These are phyloP conservation scores for Hypoxylon sp. DNA, from an alignment of 2,329 filamentous ascomycete genomes.

Conservation along the genomic window DNA sequence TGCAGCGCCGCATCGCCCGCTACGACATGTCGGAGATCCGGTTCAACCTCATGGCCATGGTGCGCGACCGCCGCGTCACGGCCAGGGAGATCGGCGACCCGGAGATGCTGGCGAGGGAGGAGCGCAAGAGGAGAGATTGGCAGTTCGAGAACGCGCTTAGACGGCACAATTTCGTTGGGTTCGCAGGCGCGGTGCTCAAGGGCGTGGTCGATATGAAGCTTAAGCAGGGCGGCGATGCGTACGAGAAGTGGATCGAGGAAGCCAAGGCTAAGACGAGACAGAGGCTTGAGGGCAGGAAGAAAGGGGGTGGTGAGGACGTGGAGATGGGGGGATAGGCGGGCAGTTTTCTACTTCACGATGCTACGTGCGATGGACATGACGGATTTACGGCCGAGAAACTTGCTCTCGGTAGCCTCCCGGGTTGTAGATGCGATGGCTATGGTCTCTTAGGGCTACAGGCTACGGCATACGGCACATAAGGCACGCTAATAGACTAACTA, in stretches of 20 bases:
- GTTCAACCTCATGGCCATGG: constrained; percentile 96
- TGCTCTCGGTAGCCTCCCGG: background rate
- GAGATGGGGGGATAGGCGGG: constrained; percentile 58
- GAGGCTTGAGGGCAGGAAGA: constrained; percentile 57
- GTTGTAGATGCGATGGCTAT: constrained; percentile 6
- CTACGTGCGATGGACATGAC: background rate
- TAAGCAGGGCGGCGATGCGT: constrained; percentile 73
- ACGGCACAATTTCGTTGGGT: constrained; percentile 95
- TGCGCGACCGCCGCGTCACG: constrained; percentile 82
- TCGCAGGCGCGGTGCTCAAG: constrained; percentile 91
- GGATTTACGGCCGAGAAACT: background rate
- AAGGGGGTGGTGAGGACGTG: constrained; percentile 59
- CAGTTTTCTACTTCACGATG: background rate
- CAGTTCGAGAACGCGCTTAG: constrained; percentile 94
- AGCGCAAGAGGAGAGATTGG: constrained; percentile 88
- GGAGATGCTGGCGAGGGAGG: constrained; percentile 83
- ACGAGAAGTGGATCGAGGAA: constrained; percentile 80
- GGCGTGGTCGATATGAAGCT: constrained; percentile 84
- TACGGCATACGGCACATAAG: constrained; percentile 5
- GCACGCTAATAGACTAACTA: background rate
- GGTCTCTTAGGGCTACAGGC: constrained; percentile 1
- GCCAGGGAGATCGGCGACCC: constrained; percentile 86
- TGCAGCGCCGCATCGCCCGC: constrained; percentile 85
- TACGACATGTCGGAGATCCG: constrained; percentile 91
- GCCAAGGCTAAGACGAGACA: constrained; percentile 71